Evolutionary conservation across 352 stramenopile species (phyloP), one percentile per base, ranked within the genome.

Genomic region (Phytophthora gonapodyides): DNA sequence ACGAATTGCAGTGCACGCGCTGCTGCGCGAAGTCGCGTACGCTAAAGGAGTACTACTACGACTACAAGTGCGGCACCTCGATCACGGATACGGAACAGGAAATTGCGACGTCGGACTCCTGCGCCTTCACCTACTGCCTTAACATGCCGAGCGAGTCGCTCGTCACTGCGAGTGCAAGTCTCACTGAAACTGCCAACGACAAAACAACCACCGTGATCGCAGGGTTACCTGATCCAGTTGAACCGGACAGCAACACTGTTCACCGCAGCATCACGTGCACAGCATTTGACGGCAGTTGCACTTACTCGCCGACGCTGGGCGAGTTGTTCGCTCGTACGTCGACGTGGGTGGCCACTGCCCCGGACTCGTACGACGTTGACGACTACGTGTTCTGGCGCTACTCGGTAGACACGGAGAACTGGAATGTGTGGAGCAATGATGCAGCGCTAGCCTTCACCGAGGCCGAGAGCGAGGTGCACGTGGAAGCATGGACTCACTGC

Each of bases 401-500:
- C 68, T 47, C 57, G 5, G 33, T 71, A 13, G 43, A 35, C 21
- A 47, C 40, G 2, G 63, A 57, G 21, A 27, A 38, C 42, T 67
- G 57, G 63, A 33, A 48, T 8, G 7, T 19, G 12, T 71, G 57
- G 63, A 43, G 42, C 24, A 16, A 61, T 15, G 7, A 13, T 1
- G 37, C 27, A 5, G 1, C 15, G 5, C 47, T 75, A n/a, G 70
- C 31, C 13, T 86, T 84, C 33, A 53, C 37, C 2, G 30, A 52
- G 2, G 24, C 69, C 3, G 48, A 76, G 35, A 75, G 62, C 7
- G 61, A 64, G 17, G 67, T 88, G 50, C 73, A 51, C 17, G 19
- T 89, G 24, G 75, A 89, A 38, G 77, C 77, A 7, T 89, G 80
- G 77, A 81, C 80, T 8, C 61, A 80, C 11, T 89, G 80, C 19